phyloP scores from a whole-genome alignment of 179 eudicot genomes.

The Actinidia arguta region DNA sequence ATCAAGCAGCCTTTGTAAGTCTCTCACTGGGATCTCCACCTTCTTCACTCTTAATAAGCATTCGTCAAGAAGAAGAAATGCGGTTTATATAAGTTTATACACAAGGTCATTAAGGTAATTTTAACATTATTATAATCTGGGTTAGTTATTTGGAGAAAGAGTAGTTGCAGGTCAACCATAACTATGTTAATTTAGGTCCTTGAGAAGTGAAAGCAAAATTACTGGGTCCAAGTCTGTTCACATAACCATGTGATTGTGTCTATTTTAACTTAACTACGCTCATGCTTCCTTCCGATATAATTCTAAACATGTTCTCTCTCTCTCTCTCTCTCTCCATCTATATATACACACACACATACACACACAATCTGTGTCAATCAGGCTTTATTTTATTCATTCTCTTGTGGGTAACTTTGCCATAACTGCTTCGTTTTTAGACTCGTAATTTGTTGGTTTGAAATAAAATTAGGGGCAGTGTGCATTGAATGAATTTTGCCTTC shows the following conservation, averaged over 20 bases:
- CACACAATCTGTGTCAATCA: not conserved
- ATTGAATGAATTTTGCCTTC: not conserved
- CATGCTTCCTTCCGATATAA: not conserved
- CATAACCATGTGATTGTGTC: not conserved
- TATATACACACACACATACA: not conserved
- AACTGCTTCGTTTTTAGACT: constrained; percentile 15
- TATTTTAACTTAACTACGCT: not conserved
- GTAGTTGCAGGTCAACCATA: constrained; percentile 21
- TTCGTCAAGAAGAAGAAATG: constrained; percentile 4
- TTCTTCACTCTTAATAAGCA: not conserved
- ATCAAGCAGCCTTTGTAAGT: constrained; percentile 65
- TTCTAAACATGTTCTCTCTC: not conserved
- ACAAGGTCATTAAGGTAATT: not conserved
- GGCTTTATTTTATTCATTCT: not conserved
- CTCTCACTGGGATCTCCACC: constrained; percentile 80
- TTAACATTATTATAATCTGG: not conserved
- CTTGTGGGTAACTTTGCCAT: not conserved
- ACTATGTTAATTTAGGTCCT: constrained; percentile 9
- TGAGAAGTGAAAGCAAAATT: not conserved
- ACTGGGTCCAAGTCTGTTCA: constrained; percentile 25
- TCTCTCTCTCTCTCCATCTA: not conserved
- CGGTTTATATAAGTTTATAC: constrained; percentile 44
- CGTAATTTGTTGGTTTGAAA: constrained; percentile 5
- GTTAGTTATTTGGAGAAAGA: constrained; percentile 22
- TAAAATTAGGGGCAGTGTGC: constrained; percentile 22